Base-by-base conservation (phyloP, 805 yeast species). In the Lachancea lanzarotensis region DNA sequence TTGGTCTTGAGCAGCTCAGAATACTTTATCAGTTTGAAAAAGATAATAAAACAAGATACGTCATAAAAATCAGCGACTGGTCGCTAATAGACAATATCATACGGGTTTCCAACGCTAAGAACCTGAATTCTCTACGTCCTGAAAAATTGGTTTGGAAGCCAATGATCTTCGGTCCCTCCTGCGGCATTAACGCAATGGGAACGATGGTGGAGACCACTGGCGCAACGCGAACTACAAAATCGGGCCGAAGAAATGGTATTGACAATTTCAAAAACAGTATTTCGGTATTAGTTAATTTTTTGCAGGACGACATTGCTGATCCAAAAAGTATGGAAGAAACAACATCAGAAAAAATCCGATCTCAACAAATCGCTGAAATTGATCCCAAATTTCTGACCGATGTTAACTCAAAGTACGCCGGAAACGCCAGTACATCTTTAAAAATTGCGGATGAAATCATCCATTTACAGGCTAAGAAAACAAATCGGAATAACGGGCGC, bases 81-180 rank as follows among this genome's bases (percentile, higher is more conserved):
- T 43, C 48, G 12, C 36, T 47, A 25, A 48, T 76, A 25, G 54
- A 56, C 1, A 52, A 57, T 11, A 68, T 86, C 3, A 63, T 73
- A 22, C 45, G 52, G 12, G 65, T 69, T 20, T 81, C 86, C 84
- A 73, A 75, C 43, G 42, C 60, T 3, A 85, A 82, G 53, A 65
- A 66, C 0, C 78, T 81, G 48, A 71, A 72, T 13, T 60, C 58
- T 27, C 52, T 87, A n/a, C 70, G 80, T 35, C 74, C 78, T 3
- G 66, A 68, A 0, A 70, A 72, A 35, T 66, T 88, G 12, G 50
- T 87, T 12, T 88, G 96, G 95, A 84, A 83, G 54, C 89, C 90
- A 1, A 73, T 85, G 64, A 74, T 85, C n/a, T 74, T 79, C 54
- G 95, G 95, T 0, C 91, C 93, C 0, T 82, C 90, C 0, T 88